These are phyloP conservation scores for Ascochyta viciae-villosae DNA, from an alignment of 2,329 filamentous ascomycete genomes.

Conservation along the genomic window DNA sequence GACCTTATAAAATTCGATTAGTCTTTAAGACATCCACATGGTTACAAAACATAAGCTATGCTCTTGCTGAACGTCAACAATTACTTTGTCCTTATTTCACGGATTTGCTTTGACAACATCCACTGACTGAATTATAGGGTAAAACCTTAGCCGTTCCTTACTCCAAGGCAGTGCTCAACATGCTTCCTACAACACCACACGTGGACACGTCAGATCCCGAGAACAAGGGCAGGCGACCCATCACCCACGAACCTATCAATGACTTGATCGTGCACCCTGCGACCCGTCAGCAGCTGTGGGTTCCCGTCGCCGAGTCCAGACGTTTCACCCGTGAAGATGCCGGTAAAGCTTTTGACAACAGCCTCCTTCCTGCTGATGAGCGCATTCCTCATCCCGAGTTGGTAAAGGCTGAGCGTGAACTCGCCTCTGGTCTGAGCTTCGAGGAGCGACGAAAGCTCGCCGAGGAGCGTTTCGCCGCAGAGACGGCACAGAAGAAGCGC, in stretches of 20 bases:
- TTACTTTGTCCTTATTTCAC: neutral
- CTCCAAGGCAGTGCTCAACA: conserved; percentile 74
- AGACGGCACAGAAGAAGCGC: conserved; percentile 48
- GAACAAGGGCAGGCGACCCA: conserved; percentile 46
- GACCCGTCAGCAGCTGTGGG: conserved; percentile 64
- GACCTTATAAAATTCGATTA: conserved; percentile 86
- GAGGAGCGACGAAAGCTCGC: conserved; percentile 47
- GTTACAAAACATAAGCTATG: conserved; percentile 79
- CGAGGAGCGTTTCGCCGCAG: conserved; percentile 32
- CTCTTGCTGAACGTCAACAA: conserved; percentile 69
- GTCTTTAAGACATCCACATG: conserved; percentile 98
- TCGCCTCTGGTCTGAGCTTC: conserved; percentile 35
- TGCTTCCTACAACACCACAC: conserved; percentile 74
- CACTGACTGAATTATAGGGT: conserved; percentile 60
- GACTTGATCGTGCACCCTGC: conserved; percentile 67
- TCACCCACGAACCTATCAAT: conserved; percentile 67
- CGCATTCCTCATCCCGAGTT: conserved; percentile 70
- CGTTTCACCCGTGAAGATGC: conserved; percentile 71
- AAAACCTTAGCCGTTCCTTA: conserved; percentile 81
- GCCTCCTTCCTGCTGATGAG: conserved; percentile 67
- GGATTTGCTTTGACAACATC: conserved; percentile 1
- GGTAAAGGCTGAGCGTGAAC: conserved; percentile 54
- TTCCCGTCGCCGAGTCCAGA: conserved; percentile 68
- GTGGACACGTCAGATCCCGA: conserved; percentile 36
- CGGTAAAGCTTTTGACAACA: conserved; percentile 65